These are phyloP conservation scores for Tylopilus intermedius DNA, from an alignment of 768 basidiomycete species.

Conservation along the genomic window DNA sequence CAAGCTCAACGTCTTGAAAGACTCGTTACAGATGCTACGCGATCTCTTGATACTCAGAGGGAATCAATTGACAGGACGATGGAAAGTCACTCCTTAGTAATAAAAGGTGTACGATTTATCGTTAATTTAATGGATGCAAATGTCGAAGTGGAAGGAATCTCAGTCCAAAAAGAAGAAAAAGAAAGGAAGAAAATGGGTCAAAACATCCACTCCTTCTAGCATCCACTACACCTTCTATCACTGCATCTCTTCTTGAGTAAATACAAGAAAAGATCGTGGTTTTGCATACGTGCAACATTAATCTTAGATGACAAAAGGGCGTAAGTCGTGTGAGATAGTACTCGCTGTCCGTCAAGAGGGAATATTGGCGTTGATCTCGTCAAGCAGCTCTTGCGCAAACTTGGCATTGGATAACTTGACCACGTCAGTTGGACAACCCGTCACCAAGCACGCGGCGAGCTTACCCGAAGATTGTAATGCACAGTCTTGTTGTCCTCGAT, in stretches of 20 bases:
- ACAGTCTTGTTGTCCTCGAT: slow-evolving; percentile 56
- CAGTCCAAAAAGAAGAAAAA: slow-evolving; percentile 13
- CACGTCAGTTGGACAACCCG: background rate
- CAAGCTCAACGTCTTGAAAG: slow-evolving; percentile 82
- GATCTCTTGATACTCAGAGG: slow-evolving; percentile 81
- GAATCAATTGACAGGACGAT: slow-evolving; percentile 76
- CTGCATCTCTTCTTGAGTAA: slow-evolving; percentile 4
- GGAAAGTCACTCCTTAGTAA: slow-evolving; percentile 41
- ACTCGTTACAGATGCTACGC: slow-evolving; percentile 83
- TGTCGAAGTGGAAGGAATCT: slow-evolving; percentile 2
- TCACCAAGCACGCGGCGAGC: slow-evolving; percentile 19
- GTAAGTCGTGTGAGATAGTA: slow-evolving; percentile 13
- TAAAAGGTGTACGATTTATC: slow-evolving; percentile 24
- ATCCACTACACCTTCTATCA: slow-evolving; percentile 15
- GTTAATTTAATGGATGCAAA: slow-evolving; percentile 23
- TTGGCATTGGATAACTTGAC: slow-evolving; percentile 61
- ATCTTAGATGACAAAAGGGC: slow-evolving; percentile 26
- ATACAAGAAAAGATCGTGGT: slow-evolving; percentile 25
- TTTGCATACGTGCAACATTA: slow-evolving; percentile 33
- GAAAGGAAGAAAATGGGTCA: background rate
- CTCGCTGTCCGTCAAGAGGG: slow-evolving; percentile 27
- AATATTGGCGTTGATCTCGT: slow-evolving; percentile 45
- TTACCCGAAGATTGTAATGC: slow-evolving; percentile 74
- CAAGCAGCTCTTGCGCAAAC: slow-evolving; percentile 64
- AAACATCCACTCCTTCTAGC: slow-evolving; percentile 11